Percentiles rank a stretch among this genome's conserved stretches.
phyloP scores from a whole-genome alignment of 352 stramenopile species.

The Phytophthora ohioensis region DNA sequence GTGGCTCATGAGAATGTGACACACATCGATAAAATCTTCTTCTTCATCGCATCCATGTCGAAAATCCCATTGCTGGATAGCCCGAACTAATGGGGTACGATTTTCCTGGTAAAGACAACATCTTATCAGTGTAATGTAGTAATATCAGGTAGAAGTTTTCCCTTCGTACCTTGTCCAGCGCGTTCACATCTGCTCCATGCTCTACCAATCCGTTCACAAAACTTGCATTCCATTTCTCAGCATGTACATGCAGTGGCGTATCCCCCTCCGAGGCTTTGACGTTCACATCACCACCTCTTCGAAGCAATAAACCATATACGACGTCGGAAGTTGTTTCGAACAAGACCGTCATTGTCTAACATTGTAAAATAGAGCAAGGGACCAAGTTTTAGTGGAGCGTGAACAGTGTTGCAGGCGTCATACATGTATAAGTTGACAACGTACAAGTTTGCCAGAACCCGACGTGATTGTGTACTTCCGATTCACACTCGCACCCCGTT shows the following conservation, averaged over 20 bases:
- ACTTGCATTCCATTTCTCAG: constrained; percentile 31
- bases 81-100: constrained; percentile 24
- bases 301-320: constrained; percentile 30
- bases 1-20: constrained; percentile 37
- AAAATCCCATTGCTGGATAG: constrained; percentile 30
- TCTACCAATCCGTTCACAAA: constrained; percentile 32
- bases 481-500: constrained; percentile 37
- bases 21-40: constrained; percentile 41
- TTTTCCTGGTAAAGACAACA: constrained; percentile 23
- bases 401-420: too few species aligned
- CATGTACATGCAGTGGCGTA: constrained; percentile 35
- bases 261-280: constrained; percentile 32
- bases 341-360: constrained; percentile 31
- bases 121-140: not conserved
- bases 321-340: constrained; percentile 36
- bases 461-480: constrained; percentile 27
- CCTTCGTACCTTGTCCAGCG: constrained; percentile 22
- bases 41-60: constrained; percentile 27
- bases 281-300: constrained; percentile 33
- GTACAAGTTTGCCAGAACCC: constrained; percentile 27
- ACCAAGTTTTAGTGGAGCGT: too few species aligned
- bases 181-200: constrained; percentile 35
- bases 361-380: not conserved
- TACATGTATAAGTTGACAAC: not conserved
- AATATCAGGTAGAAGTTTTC: not conserved